Evolutionary conservation across 1,284 basidiomycete genomes (phyloP).

Genomic region (Veloporphyrellus conicus): DNA sequence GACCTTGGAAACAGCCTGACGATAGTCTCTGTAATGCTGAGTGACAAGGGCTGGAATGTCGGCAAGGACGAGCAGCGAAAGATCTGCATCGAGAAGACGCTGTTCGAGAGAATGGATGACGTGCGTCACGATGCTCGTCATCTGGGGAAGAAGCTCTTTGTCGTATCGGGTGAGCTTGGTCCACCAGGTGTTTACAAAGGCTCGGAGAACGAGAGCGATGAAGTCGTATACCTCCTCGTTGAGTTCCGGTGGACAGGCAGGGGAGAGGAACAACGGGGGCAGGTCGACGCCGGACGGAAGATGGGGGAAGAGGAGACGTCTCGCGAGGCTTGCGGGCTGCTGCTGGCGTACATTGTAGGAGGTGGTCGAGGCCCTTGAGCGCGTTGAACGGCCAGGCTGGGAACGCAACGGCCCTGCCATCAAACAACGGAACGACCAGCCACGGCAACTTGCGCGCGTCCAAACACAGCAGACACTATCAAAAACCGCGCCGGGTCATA

Average conservation of each 20-base stretch:
- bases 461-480: too few species aligned
- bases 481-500: too few species aligned
- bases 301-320: conserved; percentile 67
- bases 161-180: conserved; percentile 74
- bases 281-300: conserved; percentile 44
- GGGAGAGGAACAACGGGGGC: conserved; percentile 51
- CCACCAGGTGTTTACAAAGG: conserved; percentile 80
- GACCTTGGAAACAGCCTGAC: conserved; percentile 56
- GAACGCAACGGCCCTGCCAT: too few species aligned
- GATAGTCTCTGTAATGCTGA: conserved; percentile 73
- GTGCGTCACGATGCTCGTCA: conserved; percentile 54
- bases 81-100: conserved; percentile 52
- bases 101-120: conserved; percentile 59
- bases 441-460: too few species aligned
- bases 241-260: conserved; percentile 48
- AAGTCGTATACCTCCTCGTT: conserved; percentile 71
- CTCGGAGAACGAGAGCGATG: conserved; percentile 70
- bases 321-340: conserved; percentile 29
- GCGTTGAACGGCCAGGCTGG: conserved; percentile 10
- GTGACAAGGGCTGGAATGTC: conserved; percentile 61
- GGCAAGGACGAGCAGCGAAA: conserved; percentile 53
- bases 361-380: conserved; percentile 22
- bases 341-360: conserved; percentile 19
- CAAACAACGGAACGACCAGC: too few species aligned
- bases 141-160: conserved; percentile 72